A percentile compares a stretch with the other conserved stretches of the same genome.
These are phyloP conservation scores for Pseudopithomyces chartarum DNA, from an alignment of 2,329 filamentous ascomycete genomes.

Conservation along the genomic window DNA sequence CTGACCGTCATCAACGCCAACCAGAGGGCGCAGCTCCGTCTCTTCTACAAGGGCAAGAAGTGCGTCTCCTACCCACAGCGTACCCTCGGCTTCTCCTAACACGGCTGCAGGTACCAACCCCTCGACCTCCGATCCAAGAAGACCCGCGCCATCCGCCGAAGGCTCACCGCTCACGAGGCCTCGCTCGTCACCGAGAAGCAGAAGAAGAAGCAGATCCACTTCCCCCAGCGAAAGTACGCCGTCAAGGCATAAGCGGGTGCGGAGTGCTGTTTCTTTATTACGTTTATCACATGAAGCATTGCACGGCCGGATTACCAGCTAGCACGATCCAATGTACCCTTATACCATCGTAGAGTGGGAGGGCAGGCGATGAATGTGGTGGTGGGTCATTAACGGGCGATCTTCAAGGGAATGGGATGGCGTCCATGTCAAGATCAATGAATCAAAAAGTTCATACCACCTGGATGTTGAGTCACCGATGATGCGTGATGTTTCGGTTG, in stretches of 20 bases:
- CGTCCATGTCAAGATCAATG: constrained; percentile 48
- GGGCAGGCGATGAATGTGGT: constrained; percentile 35
- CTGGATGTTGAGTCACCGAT: constrained; percentile 22
- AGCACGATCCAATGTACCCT: constrained; percentile 47
- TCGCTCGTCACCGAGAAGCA: constrained; percentile 86
- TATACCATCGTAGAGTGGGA: constrained; percentile 41
- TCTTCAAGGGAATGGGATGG: constrained; percentile 46
- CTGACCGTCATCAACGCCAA: constrained; percentile 99
- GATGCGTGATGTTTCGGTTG: not conserved
- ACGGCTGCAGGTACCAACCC: constrained; percentile 69
- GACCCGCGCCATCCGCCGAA: constrained; percentile 96
- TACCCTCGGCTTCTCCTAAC: constrained; percentile 25
- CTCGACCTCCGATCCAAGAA: constrained; percentile 98
- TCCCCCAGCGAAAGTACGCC: constrained; percentile 98
- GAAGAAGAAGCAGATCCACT: constrained; percentile 94
- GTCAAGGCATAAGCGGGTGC: constrained; percentile 75
- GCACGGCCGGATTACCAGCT: constrained; percentile 47
- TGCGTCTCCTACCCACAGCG: constrained; percentile 26
- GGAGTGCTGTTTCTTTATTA: constrained; percentile 39
- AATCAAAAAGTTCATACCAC: constrained; percentile 48
- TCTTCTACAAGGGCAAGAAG: constrained; percentile 99
- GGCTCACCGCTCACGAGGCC: constrained; percentile 90
- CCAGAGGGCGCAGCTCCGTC: constrained; percentile 88
- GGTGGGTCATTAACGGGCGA: constrained; percentile 35
- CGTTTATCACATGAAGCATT: constrained; percentile 48